Evolutionary conservation across 495 filamentous ascomycete genomes (phyloP).

Genomic region (Pseudoneurospora amorphoporcata): DNA sequence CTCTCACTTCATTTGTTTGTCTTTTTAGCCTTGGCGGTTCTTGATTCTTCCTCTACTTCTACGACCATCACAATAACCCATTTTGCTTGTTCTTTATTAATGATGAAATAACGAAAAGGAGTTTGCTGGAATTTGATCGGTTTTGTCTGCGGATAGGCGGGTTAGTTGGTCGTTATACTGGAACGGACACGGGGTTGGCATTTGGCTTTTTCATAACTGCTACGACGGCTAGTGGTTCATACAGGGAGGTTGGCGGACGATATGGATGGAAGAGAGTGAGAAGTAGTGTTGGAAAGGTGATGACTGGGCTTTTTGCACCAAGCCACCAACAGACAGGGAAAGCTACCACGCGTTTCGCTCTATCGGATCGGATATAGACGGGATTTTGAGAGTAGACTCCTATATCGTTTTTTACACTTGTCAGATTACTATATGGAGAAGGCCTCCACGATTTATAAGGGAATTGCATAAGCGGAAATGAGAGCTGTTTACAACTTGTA

Average conservation of each 20-base stretch:
- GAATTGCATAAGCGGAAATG: not conserved
- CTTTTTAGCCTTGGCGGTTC: not conserved
- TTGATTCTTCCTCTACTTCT: not conserved
- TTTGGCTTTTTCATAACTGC: not conserved
- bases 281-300: not conserved
- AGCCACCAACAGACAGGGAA: not conserved
- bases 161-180: not conserved
- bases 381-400: not conserved
- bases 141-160: not conserved
- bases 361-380: not conserved
- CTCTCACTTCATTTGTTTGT: not conserved
- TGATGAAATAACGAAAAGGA: constrained; percentile 6
- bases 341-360: not conserved
- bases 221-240: not conserved
- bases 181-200: not conserved
- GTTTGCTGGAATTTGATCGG: not conserved
- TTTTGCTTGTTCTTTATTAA: not conserved
- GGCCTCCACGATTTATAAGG: not conserved
- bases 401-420: not conserved
- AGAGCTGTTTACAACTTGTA: not conserved
- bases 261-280: not conserved
- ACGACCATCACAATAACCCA: not conserved
- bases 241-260: not conserved
- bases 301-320: not conserved
- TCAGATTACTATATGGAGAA: not conserved